phyloP scores from a whole-genome alignment of 768 basidiomycete genomes.

The Auricularia cornea region DNA sequence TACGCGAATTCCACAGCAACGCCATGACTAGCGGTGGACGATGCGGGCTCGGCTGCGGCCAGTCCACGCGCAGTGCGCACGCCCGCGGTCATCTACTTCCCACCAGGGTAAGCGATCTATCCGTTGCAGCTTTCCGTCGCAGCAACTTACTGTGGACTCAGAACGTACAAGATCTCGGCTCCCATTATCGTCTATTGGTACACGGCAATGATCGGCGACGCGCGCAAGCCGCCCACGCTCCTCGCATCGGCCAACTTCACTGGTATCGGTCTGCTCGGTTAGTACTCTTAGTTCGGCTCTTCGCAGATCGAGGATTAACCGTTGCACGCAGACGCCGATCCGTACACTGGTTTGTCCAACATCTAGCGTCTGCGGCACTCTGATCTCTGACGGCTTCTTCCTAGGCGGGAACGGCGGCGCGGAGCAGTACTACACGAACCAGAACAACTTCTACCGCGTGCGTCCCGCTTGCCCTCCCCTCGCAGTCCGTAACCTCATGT shows the following conservation, averaged over 20 bases:
- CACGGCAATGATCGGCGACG: conserved; percentile 16
- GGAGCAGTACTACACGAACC: conserved; percentile 9
- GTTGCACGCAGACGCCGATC: background rate
- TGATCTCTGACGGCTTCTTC: too few species aligned
- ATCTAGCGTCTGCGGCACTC: background rate
- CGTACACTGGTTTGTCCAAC: background rate
- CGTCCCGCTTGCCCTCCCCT: too few species aligned
- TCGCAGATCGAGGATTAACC: too few species aligned
- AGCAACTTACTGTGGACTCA: background rate
- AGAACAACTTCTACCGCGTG: conserved; percentile 10
- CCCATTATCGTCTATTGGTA: conserved; percentile 23
- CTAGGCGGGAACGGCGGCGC: too few species aligned
- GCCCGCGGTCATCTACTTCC: conserved; percentile 71
- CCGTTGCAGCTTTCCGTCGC: background rate
- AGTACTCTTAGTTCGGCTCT: conserved; percentile 11
- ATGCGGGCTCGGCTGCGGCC: conserved; percentile 42
- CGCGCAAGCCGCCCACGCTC: conserved; percentile 8
- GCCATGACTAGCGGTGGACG: conserved; percentile 60
- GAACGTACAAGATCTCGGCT: conserved; percentile 22
- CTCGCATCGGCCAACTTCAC: conserved; percentile 22
- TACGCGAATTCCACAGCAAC: conserved; percentile 28
- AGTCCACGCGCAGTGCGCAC: conserved; percentile 41
- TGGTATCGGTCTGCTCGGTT: conserved; percentile 16
- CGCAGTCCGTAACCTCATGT: background rate
- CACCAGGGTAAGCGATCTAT: conserved; percentile 43